These are phyloP conservation scores for Ophioceras dolichostomum DNA, from an alignment of 2,329 filamentous ascomycete species.

Conservation along the genomic window DNA sequence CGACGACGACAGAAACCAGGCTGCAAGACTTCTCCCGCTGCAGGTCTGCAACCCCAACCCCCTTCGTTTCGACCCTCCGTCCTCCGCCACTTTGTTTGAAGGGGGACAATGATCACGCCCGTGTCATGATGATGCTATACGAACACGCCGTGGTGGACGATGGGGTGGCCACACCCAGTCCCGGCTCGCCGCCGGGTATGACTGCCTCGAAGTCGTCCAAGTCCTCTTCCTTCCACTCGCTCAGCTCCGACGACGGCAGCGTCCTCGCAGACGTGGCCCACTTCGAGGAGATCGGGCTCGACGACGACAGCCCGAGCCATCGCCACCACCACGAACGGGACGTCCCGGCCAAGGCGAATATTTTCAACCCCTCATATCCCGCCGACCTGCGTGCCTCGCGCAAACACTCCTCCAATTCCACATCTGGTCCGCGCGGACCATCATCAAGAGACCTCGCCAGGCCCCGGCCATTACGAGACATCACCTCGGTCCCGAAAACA, in stretches of 20 bases:
- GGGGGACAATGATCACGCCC: not conserved
- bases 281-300: conserved; percentile 88
- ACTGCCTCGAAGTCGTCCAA: conserved; percentile 80
- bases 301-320: conserved; percentile 45
- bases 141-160: conserved; percentile 23
- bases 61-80: too few species aligned
- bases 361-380: conserved; percentile 35
- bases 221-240: conserved; percentile 77
- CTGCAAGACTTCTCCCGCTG: too few species aligned
- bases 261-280: conserved; percentile 63
- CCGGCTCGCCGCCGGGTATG: conserved; percentile 65
- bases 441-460: conserved; percentile 17
- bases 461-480: conserved; percentile 19
- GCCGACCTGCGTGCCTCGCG: conserved; percentile 25
- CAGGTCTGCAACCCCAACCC: too few species aligned
- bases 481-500: conserved; percentile 15
- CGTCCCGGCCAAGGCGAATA: conserved; percentile 27
- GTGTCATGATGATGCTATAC: conserved; percentile 25
- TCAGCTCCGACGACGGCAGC: conserved; percentile 60
- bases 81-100: not conserved
- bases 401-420: conserved; percentile 9
- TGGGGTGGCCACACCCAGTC: conserved; percentile 24
- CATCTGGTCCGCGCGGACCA: conserved; percentile 17
- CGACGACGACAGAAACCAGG: too few species aligned
- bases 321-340: conserved; percentile 20